These are phyloP conservation scores for Fusarium sp. DNA, from an alignment of 2,329 filamentous ascomycete genomes.

Conservation along the genomic window DNA sequence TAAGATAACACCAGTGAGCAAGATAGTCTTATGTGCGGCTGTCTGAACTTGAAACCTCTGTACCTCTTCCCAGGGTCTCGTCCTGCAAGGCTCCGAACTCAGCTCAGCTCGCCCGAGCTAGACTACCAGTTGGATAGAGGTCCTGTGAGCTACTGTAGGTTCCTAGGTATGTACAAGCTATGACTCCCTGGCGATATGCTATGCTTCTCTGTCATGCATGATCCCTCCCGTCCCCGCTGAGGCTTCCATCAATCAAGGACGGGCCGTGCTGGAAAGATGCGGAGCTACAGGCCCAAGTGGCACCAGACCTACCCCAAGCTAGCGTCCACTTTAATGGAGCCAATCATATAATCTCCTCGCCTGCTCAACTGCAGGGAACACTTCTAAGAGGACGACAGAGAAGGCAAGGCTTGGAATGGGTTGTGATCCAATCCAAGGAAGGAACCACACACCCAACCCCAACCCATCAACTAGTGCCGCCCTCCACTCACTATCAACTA, in stretches of 20 bases:
- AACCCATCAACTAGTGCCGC: slow-evolving; percentile 44
- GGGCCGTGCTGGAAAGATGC: slow-evolving; percentile 33
- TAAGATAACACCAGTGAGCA: not conserved
- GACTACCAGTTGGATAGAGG: not conserved
- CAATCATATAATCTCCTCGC: slow-evolving; percentile 50
- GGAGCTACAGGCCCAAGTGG: slow-evolving; percentile 31
- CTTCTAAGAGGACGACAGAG: slow-evolving; percentile 18
- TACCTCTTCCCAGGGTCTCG: slow-evolving; percentile 24
- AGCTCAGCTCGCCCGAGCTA: slow-evolving; percentile 19
- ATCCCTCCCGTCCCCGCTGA: slow-evolving; percentile 38
- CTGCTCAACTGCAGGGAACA: slow-evolving; percentile 20
- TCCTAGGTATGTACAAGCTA: not conserved
- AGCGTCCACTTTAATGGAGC: slow-evolving; percentile 37
- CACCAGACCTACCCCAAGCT: slow-evolving; percentile 31
- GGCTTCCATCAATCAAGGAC: slow-evolving; percentile 34
- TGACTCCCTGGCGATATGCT: slow-evolving; percentile 29
- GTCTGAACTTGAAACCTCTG: slow-evolving; percentile 32
- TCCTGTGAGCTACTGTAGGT: not conserved
- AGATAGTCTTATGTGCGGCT: not conserved
- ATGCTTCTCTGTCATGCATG: slow-evolving; percentile 41
- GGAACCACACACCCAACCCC: slow-evolving; percentile 40
- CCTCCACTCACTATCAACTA: slow-evolving; percentile 43
- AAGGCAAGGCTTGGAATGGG: slow-evolving; percentile 37
- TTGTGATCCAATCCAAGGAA: slow-evolving; percentile 36
- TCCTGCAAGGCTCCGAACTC: slow-evolving; percentile 24